Base-by-base conservation (phyloP, 345 rosid species). In the Arabis hirsuta region DNA sequence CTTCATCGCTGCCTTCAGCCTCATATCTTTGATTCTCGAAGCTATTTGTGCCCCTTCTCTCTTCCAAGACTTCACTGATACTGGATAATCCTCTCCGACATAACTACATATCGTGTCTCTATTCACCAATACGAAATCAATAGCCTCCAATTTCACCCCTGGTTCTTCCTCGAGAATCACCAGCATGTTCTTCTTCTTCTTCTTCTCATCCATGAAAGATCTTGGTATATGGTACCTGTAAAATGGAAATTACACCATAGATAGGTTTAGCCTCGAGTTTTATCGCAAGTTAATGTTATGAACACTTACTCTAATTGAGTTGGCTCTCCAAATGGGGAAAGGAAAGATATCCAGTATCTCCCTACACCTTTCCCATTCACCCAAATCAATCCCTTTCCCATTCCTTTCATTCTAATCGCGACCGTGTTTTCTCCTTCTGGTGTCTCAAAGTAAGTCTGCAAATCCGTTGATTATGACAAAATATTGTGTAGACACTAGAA, bases 341-440 rank as follows among this genome's bases (percentile, higher is more conserved):
- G 53, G 74, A 68, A 91, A 20, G 87, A 82, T 78, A 81, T 73
- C 98, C 98, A 94, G 58, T 87, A 84, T 7, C 97, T 83, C n/a
- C 98, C 97, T 14, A 94, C 85, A 81, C 83, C 84, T 50, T 72
- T 63, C 5, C 98, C 96, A 27, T 94, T 94, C 51, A 94, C 74
- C 95, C 97, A 94, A 51, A 88, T 72, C 88, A 89, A 67, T 27
- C 98, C 96, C 56, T 94, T 89, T 7, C 81, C 80, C 97, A 94
- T 86, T 8, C 83, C 83, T 1, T 54, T 65, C 86, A 88, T 82
- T 12, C 80, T 60, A 22, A 91, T 73, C 6, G 80, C 89, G 4
- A 88, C 81, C 0, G 96, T 86, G 32, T 82, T 65, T 29, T 76
- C 12, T 29, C 89, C 88, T 70, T 84, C 87, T 3, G 96, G 97